A percentile compares a stretch with the other conserved stretches of the same genome.
Conservation (phyloP, 1,284 basidiomycete genomes). For the Irpex sp. region DNA sequence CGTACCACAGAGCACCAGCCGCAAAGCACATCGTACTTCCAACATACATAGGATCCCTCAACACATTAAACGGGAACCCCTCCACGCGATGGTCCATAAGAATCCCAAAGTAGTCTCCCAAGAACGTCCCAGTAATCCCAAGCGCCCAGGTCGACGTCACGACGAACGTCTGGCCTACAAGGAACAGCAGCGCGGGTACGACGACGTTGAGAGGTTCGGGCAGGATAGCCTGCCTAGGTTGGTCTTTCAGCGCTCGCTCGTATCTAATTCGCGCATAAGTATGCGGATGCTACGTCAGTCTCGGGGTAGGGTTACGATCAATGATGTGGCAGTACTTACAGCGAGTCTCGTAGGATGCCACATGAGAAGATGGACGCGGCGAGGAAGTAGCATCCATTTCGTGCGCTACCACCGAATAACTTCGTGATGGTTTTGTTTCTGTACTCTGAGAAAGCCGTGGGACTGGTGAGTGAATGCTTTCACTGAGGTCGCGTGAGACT, state of each 20-base stretch:
- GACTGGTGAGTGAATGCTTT: background rate
- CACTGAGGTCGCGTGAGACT: background rate
- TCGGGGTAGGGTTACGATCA: background rate
- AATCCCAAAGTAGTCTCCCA: conserved; percentile 99
- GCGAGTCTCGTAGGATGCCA: conserved; percentile 80
- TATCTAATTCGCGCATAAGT: conserved; percentile 44
- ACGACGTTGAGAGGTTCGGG: conserved; percentile 57
- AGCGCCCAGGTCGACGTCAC: conserved; percentile 88
- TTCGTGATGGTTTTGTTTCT: conserved; percentile 84
- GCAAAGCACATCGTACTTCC: conserved; percentile 87
- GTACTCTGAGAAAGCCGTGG: conserved; percentile 57
- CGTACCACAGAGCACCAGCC: conserved; percentile 80
- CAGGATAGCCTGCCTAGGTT: conserved; percentile 59
- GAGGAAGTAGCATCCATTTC: conserved; percentile 85
- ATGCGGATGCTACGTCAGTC: background rate
- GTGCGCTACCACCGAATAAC: conserved; percentile 70
- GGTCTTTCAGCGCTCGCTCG: conserved; percentile 66
- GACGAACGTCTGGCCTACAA: conserved; percentile 77
- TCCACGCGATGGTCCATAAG: conserved; percentile 86
- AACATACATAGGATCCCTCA: conserved; percentile 95
- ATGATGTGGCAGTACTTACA: conserved; percentile 52
- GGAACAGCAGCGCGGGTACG: conserved; percentile 66
- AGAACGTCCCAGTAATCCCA: conserved; percentile 91
- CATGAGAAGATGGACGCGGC: conserved; percentile 88
- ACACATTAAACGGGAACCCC: conserved; percentile 94